Evolutionary conservation across 768 basidiomycete genomes (phyloP), one percentile per base, ranked within the genome.

Genomic region (Russula olivacea): DNA sequence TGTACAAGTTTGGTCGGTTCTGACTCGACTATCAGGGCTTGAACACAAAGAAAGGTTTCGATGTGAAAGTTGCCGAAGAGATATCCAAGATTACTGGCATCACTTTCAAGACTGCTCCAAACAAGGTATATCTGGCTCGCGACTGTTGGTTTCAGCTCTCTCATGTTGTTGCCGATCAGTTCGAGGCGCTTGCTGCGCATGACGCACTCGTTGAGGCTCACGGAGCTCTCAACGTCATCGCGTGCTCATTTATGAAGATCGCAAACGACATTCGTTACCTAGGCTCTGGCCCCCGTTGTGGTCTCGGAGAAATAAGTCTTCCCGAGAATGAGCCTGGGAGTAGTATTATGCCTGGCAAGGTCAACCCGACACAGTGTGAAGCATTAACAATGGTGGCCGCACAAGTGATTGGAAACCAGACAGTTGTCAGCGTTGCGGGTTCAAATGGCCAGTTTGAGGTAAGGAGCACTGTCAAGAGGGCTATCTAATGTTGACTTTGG

Each of bases 291-390:
- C 97, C 97, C 62, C 89, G 97, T 49, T 99, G 97, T 71, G 97
- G 97, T 60, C 82, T 99, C 51, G 97, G 97, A 25, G 97, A 99
- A 76, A 79, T 99, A 45, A 86, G 83, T 69, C 77, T 98, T 55
- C 97, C 97, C 12, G 97, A 98, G 77, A 99, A 99, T 74, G 97
- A 99, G 76, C 97, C 97, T 49, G 97, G 97, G 52, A 95, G 93
- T 71, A 96, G 93, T 62, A 98, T 99, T 77, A 99, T 99, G 97
- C 97, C 95, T 8, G 97, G 97, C 64, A 98, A 99, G 78, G 97
- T 99, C 63, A 99, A 99, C 77, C 97, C 97, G 12, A 99, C 97
- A 5, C 97, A 99, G 73, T 98, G 97, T 69, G 97, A 99, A 76
- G 97, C 97, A 9, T 75, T 98, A 65, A 98, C 97, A 11, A 98